Conservation (phyloP, 2,329 filamentous ascomycete genomes). For the Ilyonectria sp. region DNA sequence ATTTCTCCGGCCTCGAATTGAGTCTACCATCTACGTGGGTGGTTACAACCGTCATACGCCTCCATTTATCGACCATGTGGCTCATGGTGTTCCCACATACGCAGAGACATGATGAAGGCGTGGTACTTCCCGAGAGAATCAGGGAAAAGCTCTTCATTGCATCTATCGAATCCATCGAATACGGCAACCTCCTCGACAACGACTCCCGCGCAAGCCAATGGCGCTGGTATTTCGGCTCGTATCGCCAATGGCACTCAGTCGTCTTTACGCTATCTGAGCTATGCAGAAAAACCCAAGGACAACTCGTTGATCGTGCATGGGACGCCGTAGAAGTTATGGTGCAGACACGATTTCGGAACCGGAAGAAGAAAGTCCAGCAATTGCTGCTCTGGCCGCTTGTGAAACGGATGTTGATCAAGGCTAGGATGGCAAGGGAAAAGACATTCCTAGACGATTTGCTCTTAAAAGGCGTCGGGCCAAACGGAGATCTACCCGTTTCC, state of each 20-base stretch:
- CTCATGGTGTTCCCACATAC: too few relatives aligned
- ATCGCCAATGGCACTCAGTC: conserved; percentile 1
- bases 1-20: too few relatives aligned
- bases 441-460: not conserved
- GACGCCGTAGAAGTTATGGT: too few relatives aligned
- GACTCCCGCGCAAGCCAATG: not conserved
- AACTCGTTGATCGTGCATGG: too few relatives aligned
- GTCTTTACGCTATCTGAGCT: conserved; percentile 1
- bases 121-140: too few relatives aligned
- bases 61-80: too few relatives aligned
- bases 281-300: not conserved
- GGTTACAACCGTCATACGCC: too few relatives aligned
- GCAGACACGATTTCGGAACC: too few relatives aligned
- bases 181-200: conserved; percentile 2
- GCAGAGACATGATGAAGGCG: too few relatives aligned
- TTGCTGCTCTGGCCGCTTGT: conserved; percentile 1
- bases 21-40: not conserved
- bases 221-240: not conserved
- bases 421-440: conserved; percentile 6
- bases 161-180: not conserved
- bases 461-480: not conserved
- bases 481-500: not conserved
- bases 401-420: conserved; percentile 2
- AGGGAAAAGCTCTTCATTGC: not conserved
- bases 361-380: not conserved